Percentiles rank a stretch among this genome's conserved stretches.
These are phyloP conservation scores for Yamadazyma membranifaciens DNA, from an alignment of 1,139 yeast species.

Conservation along the genomic window DNA sequence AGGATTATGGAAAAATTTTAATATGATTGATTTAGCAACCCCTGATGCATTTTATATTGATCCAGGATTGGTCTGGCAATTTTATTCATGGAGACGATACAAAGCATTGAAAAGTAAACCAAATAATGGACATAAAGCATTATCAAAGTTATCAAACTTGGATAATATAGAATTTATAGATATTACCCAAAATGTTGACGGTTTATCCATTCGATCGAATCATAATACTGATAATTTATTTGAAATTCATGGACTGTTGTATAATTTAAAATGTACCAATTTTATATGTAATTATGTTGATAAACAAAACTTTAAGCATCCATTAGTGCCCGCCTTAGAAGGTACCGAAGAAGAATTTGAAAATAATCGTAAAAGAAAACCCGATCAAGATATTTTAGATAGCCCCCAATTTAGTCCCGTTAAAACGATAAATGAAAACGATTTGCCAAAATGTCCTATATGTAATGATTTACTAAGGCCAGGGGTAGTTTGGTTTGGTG, in stretches of 20 bases:
- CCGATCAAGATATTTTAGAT: slow-evolving; percentile 35
- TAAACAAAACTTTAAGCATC: slow-evolving; percentile 51
- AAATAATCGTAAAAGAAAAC: slow-evolving; percentile 36
- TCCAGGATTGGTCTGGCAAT: slow-evolving; percentile 90
- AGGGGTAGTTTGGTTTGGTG: slow-evolving; percentile 94
- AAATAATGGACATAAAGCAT: slow-evolving; percentile 67
- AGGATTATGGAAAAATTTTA: slow-evolving; percentile 77
- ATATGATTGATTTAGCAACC: slow-evolving; percentile 81
- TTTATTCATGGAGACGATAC: slow-evolving; percentile 68
- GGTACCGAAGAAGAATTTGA: slow-evolving; percentile 34
- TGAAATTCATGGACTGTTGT: slow-evolving; percentile 79
- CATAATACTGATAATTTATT: slow-evolving; percentile 51
- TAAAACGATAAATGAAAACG: slow-evolving; percentile 43
- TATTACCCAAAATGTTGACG: slow-evolving; percentile 83
- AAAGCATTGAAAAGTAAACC: slow-evolving; percentile 68
- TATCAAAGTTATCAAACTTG: slow-evolving; percentile 48
- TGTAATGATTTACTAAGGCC: slow-evolving; percentile 70
- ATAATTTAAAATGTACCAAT: slow-evolving; percentile 70
- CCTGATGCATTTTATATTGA: slow-evolving; percentile 84
- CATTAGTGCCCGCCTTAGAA: slow-evolving; percentile 59
- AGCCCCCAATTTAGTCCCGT: slow-evolving; percentile 48
- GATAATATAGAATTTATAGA: slow-evolving; percentile 46
- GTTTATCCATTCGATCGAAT: slow-evolving; percentile 63
- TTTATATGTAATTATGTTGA: slow-evolving; percentile 67
- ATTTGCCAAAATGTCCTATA: slow-evolving; percentile 75